Evolutionary conservation across 2,329 filamentous ascomycete species (phyloP).

Genomic region (Clarireedia homoeocarpa): DNA sequence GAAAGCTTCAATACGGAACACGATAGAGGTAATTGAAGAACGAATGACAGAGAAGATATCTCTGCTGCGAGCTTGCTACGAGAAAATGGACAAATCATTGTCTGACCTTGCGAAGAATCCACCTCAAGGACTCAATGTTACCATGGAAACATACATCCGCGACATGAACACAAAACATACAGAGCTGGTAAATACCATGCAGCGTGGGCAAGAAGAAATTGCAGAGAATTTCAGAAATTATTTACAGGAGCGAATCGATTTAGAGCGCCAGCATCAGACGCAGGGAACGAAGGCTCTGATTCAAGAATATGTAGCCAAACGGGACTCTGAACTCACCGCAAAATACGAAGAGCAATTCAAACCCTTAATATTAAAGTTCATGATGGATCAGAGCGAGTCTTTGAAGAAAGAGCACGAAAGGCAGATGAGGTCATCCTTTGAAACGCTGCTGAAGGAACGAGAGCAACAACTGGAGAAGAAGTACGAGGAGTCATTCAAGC

Average conservation of each 20-base stretch:
- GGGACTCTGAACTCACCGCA: not conserved
- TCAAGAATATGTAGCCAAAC: not conserved
- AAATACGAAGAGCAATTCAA: slow-evolving; percentile 8
- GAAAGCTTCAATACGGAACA: not conserved
- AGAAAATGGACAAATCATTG: not conserved
- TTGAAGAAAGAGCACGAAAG: not conserved
- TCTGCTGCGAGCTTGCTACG: not conserved
- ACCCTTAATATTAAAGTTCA: not conserved
- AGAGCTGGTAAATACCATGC: not conserved
- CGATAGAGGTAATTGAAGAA: not conserved
- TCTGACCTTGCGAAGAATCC: not conserved
- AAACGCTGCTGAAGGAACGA: not conserved
- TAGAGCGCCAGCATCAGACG: too few species aligned
- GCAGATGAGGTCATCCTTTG: not conserved
- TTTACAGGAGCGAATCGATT: not conserved
- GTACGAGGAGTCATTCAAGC: slow-evolving; percentile 3
- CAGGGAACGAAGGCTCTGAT: not conserved
- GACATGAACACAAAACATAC: not conserved
- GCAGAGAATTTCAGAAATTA: not conserved
- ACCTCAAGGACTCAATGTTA: not conserved
- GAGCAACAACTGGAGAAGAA: slow-evolving; percentile 5
- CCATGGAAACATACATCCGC: not conserved
- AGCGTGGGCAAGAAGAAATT: not conserved
- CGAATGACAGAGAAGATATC: not conserved
- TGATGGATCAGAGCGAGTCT: not conserved